Evolutionary conservation across 768 basidiomycete species (phyloP), one percentile per base, ranked within the genome.

Genomic region (Rhodotorula babjevae): DNA sequence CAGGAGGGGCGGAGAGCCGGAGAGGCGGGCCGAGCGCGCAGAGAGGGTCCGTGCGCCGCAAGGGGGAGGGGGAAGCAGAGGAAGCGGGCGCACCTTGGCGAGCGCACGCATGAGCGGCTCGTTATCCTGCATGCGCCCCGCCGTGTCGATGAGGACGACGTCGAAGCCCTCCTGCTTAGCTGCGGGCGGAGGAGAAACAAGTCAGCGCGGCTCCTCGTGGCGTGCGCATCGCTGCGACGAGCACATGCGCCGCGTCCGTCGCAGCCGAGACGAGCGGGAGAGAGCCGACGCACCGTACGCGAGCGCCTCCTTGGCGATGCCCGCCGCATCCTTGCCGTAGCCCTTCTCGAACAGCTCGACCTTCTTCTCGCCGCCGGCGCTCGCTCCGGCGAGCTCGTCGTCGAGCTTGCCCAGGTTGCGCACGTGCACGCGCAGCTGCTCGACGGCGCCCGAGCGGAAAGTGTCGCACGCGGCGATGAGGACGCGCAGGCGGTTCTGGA

Each of bases 121-220:
- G 80, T 98, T 99, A 81, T 98, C 96, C 81, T 99, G 96, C 96
- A 98, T 98, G 65, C 95, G 86, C 3, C 96, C 96, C 29, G 96
- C 96, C 2, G 96, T 98, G 80, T 99, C 96, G 78, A 99, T 92
- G 58, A 99, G 84, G 12, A 99, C 95, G 33, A 98, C 93, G 77
- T 99, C 96, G 80, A 96, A 97, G 72, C 88, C 87, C 72, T 90
- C 89, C 77, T 94, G 92, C 75, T 88, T 89, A 46, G 87, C 94
- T 96, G 79, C 27, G 64, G 29, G 25, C 50, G 16, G 42, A 33
- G 52, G 21, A 21, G 31, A 2, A 27, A 46, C 31, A 6, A 59
- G n/a, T 64, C 44, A 61, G 58, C 56, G 55, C 12, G 8, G 44
- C 44, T 12, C n/a, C n/a, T n/a, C n/a, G n/a, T n/a, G n/a, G n/a